Base-by-base conservation (phyloP, 805 yeast species). In the Cyberlindnera americana region DNA sequence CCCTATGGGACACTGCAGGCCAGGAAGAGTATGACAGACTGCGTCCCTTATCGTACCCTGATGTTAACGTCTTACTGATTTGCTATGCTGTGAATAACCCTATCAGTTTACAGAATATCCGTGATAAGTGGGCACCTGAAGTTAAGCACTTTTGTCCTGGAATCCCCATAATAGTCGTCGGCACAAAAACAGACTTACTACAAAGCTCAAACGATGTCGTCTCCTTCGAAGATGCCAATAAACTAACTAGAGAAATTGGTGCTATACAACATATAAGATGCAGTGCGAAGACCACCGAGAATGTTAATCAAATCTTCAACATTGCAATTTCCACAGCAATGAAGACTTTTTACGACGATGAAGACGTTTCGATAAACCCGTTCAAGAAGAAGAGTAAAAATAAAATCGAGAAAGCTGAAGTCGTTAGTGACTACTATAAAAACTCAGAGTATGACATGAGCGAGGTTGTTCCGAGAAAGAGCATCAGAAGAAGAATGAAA, bases 1-100 rank as follows among this genome's bases (percentile, higher is more conserved):
- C 87, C 1, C 61, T 86, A 22, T 86, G 95, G 95, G 96, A 87
- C 57, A 85, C 95, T 1, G 95, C 95, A 0, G 93, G 95, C 3
- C 93, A 85, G 62, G 95, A 86, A 61, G 93, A 84, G 59, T 85
- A 83, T 56, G 90, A 82, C 57, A 66, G 95, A 38, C 64, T 86
- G 40, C 68, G 96, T 45, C 93, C 95, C 2, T 66, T 88, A 34
- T 72, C 83, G 30, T 87, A 87, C 56, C 82, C 90, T 6, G 95
- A 85, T 50, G 85, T 82, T 3, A 85, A 87, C 58, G 65, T 88
- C 2, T 61, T 88, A 14, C 65, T 90, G 41, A 67, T 88, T 8
- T 89, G 96, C 43, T 90, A 85, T 59, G 67, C 91, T 2, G 70
- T 87, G 21, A 82, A 81, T 50, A 73, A 72, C 40, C 63, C 69